These are phyloP conservation scores for Borealophlyctis nickersoniae DNA, from an alignment of 192 early-diverging fungal species.

Conservation along the genomic window DNA sequence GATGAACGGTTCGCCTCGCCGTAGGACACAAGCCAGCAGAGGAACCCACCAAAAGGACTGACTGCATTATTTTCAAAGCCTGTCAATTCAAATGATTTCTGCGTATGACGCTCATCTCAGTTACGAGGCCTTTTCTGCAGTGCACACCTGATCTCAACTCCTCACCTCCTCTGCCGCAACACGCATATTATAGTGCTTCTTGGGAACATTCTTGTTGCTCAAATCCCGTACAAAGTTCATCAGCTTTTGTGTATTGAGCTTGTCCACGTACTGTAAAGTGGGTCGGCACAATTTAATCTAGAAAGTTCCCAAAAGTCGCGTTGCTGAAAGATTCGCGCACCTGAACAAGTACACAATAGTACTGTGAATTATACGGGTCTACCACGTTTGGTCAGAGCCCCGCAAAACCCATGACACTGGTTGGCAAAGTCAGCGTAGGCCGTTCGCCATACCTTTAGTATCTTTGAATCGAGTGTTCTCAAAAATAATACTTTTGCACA, in stretches of 20 bases:
- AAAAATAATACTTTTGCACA: constrained; percentile 87
- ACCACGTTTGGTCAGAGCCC: no score
- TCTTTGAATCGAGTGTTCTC: constrained; percentile 84
- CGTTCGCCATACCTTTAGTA: no score
- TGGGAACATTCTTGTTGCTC: constrained; percentile 44
- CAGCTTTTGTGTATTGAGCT: constrained; percentile 63
- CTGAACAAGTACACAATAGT: constrained; percentile 70
- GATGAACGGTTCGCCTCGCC: neutral
- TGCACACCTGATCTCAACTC: no score
- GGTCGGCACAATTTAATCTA: no score
- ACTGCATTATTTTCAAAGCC: constrained; percentile 72
- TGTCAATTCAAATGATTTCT: constrained; percentile 59
- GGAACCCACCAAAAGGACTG: constrained; percentile 61
- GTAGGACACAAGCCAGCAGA: neutral
- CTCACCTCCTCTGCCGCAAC: constrained; percentile 52
- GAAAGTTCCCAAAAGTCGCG: no score
- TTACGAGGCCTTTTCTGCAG: no score
- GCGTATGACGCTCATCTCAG: no score
- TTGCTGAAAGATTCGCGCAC: no score
- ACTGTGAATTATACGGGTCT: constrained; percentile 55
- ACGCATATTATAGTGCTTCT: constrained; percentile 80
- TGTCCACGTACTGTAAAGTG: constrained; percentile 51
- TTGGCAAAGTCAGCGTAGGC: no score
- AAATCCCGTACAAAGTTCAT: constrained; percentile 62
- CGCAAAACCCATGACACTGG: no score